A percentile compares a stretch with the other conserved stretches of the same genome.
phyloP scores from a whole-genome alignment of 164 flowering plant genomes.

The Umbilicus rupestris region DNA sequence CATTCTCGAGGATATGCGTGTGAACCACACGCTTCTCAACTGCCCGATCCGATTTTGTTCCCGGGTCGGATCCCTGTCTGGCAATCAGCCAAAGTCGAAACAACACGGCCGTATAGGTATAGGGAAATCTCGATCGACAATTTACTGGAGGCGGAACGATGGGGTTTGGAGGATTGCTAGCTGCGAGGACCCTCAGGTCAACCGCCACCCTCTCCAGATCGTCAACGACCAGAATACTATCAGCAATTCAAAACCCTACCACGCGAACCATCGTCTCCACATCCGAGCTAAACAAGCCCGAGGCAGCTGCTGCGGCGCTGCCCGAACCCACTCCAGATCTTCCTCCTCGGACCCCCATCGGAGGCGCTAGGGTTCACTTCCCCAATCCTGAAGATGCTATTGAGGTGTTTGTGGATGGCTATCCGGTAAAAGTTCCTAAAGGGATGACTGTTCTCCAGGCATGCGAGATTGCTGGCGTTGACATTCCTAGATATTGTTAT shows the following conservation, averaged over 20 bases:
- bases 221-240: neutral
- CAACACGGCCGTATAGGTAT: neutral
- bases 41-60: too few species aligned
- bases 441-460: constrained; percentile 94
- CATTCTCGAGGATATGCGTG: too few species aligned
- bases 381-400: constrained; percentile 75
- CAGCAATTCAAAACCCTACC: neutral
- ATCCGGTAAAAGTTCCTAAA: constrained; percentile 86
- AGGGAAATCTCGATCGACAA: neutral
- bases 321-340: constrained; percentile 23
- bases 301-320: constrained; percentile 33
- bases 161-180: constrained; percentile 1
- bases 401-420: constrained; percentile 93
- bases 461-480: constrained; percentile 92
- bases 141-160: neutral
- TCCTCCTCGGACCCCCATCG: constrained; percentile 55
- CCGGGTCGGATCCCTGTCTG: neutral
- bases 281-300: constrained; percentile 64
- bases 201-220: neutral
- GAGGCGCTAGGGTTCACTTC: constrained; percentile 68
- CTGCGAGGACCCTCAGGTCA: neutral
- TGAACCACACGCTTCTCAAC: too few species aligned
- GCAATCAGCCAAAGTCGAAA: neutral
- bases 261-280: constrained; percentile 46
- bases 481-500: constrained; percentile 90